Percentiles rank a stretch among this genome's conserved stretches.
These are phyloP conservation scores for Psilocybe subaeruginosa DNA, from an alignment of 768 basidiomycete genomes.

Conservation along the genomic window DNA sequence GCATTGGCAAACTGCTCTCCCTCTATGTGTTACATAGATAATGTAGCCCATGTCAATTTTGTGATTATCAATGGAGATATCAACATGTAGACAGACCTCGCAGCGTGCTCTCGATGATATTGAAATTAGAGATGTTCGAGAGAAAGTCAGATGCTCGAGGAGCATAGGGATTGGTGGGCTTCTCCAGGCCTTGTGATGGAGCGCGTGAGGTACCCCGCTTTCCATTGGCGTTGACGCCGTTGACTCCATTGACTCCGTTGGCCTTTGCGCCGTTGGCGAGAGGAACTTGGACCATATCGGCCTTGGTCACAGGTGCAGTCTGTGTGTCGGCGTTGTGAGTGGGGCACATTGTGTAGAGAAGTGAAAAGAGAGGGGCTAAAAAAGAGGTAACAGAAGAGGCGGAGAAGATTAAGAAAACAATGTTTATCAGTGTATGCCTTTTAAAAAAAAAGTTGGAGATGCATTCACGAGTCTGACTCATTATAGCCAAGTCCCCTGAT, in stretches of 20 bases:
- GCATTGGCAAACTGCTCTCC: slow-evolving; percentile 99
- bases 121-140: slow-evolving; percentile 91
- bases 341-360: slow-evolving; percentile 57
- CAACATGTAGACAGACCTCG: slow-evolving; percentile 61
- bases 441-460: slow-evolving; percentile 9
- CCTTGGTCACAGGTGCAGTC: slow-evolving; percentile 42
- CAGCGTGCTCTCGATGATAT: slow-evolving; percentile 96
- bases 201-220: slow-evolving; percentile 46
- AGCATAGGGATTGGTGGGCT: slow-evolving; percentile 79
- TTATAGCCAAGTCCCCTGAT: not conserved
- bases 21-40: slow-evolving; percentile 56
- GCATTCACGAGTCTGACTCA: slow-evolving; percentile 2
- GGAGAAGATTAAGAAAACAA: slow-evolving; percentile 15
- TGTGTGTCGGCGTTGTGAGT: slow-evolving; percentile 54
- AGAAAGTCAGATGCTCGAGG: slow-evolving; percentile 92
- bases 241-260: slow-evolving; percentile 30
- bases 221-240: slow-evolving; percentile 36
- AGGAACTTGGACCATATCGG: slow-evolving; percentile 77
- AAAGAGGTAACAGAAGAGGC: slow-evolving; percentile 13
- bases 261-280: slow-evolving; percentile 43
- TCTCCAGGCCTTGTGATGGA: slow-evolving; percentile 36
- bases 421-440: slow-evolving; percentile 5
- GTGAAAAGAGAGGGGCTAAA: no score
- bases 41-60: slow-evolving; percentile 16
- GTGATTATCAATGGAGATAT: slow-evolving; percentile 8